A percentile compares a stretch with the other conserved stretches of the same genome.
These are phyloP conservation scores for Periglandula ipomoeae DNA, from an alignment of 2,329 filamentous ascomycete genomes.

Conservation along the genomic window DNA sequence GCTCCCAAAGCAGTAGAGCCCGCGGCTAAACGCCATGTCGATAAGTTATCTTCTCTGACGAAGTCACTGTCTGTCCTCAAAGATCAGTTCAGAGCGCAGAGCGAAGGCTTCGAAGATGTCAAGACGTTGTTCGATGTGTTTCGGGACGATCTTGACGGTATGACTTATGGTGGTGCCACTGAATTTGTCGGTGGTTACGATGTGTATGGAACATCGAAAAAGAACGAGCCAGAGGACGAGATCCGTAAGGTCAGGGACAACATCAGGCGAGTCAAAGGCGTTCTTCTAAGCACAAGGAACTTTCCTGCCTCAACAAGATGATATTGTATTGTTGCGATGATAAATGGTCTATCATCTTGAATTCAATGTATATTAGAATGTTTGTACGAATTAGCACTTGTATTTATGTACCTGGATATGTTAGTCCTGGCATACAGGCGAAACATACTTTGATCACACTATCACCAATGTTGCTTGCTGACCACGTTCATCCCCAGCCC, in stretches of 20 bases:
- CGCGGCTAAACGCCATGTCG: conserved; percentile 28
- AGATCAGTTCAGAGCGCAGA: conserved; percentile 33
- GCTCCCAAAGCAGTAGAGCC: conserved; percentile 15
- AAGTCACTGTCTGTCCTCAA: conserved; percentile 33
- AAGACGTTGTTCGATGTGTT: conserved; percentile 48
- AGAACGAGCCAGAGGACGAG: conserved; percentile 55
- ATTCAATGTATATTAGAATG: not conserved
- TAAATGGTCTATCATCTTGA: not conserved
- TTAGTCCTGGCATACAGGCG: too few relatives aligned
- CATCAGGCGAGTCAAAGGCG: conserved; percentile 71
- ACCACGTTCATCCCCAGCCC: not conserved
- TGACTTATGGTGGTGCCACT: conserved; percentile 37
- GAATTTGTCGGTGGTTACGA: conserved; percentile 30
- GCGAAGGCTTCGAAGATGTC: conserved; percentile 40
- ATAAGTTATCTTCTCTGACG: conserved; percentile 33
- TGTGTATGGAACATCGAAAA: conserved; percentile 33
- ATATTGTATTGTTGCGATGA: not conserved
- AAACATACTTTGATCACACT: too few relatives aligned
- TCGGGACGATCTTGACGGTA: conserved; percentile 54
- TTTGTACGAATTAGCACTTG: too few relatives aligned
- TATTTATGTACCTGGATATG: too few relatives aligned
- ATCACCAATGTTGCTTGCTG: too few relatives aligned
- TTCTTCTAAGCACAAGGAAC: conserved; percentile 63
- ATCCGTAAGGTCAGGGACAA: conserved; percentile 64
- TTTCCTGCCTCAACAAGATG: conserved; percentile 47